These are phyloP conservation scores for Trichophyton benhamiae DNA, from an alignment of 2,329 filamentous ascomycete genomes.

Conservation along the genomic window DNA sequence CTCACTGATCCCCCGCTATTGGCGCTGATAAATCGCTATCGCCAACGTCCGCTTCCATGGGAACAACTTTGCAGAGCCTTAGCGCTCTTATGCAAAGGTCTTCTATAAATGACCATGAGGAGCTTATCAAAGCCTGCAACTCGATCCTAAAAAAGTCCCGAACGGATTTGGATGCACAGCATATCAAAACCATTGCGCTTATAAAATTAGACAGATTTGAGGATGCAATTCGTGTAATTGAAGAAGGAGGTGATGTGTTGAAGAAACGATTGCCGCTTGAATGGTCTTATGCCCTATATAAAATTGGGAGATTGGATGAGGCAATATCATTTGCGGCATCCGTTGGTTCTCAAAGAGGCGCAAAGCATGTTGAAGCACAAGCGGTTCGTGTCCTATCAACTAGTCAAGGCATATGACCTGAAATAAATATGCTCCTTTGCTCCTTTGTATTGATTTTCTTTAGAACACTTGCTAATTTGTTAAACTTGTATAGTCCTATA, in stretches of 20 bases:
- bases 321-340: slow-evolving; percentile 41
- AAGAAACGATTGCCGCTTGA: slow-evolving; percentile 46
- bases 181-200: slow-evolving; percentile 48
- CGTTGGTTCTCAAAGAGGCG: slow-evolving; percentile 35
- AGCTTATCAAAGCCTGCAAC: slow-evolving; percentile 48
- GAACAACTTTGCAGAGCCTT: slow-evolving; percentile 31
- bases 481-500: slow-evolving; percentile 33
- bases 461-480: not conserved
- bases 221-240: slow-evolving; percentile 46
- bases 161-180: slow-evolving; percentile 44
- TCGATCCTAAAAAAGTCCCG: slow-evolving; percentile 46
- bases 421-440: not conserved
- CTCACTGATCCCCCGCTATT: not conserved
- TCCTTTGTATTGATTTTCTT: not conserved
- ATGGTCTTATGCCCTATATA: slow-evolving; percentile 53
- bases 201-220: slow-evolving; percentile 53
- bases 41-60: not conserved
- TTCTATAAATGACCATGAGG: slow-evolving; percentile 50
- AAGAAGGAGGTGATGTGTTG: slow-evolving; percentile 41
- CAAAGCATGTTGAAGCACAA: slow-evolving; percentile 50
- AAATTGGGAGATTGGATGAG: slow-evolving; percentile 43
- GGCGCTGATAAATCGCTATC: not conserved
- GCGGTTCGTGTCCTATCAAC: slow-evolving; percentile 33
- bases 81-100: slow-evolving; percentile 45
- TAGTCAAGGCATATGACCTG: not conserved